These are phyloP conservation scores for Wickerhamia fluorescens DNA, from an alignment of 805 yeast genomes.

Conservation along the genomic window DNA sequence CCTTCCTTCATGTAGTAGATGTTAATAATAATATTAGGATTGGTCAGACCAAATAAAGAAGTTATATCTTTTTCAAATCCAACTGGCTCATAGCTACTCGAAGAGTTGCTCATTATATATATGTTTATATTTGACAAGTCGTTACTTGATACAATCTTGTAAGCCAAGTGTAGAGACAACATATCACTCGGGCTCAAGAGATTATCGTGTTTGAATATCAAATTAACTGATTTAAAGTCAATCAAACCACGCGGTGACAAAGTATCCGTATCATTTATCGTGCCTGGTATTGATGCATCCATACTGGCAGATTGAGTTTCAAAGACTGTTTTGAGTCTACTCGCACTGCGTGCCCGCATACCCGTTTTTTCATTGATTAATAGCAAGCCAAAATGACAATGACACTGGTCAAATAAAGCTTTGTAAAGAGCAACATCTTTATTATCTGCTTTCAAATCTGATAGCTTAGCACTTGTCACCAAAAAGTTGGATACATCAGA, in stretches of 20 bases:
- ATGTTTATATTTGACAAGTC: constrained; percentile 11
- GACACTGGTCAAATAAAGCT: constrained; percentile 19
- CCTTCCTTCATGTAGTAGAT: constrained; percentile 11
- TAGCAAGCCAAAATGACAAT: constrained; percentile 27
- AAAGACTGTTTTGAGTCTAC: not conserved
- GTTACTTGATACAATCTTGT: constrained; percentile 11
- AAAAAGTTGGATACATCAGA: constrained; percentile 19
- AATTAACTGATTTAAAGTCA: constrained; percentile 13
- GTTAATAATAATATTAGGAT: constrained; percentile 7
- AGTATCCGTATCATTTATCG: constrained; percentile 4
- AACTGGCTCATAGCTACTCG: no score
- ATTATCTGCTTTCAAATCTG: constrained; percentile 12
- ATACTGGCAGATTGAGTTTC: not conserved
- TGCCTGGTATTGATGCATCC: not conserved
- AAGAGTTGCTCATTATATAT: constrained; percentile 10
- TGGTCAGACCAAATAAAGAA: constrained; percentile 3
- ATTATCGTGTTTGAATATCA: constrained; percentile 26
- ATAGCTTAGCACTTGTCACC: constrained; percentile 15
- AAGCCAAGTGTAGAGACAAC: constrained; percentile 22
- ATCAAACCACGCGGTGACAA: constrained; percentile 6
- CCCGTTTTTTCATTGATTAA: constrained; percentile 13
- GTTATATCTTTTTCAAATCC: constrained; percentile 7
- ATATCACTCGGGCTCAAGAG: constrained; percentile 27
- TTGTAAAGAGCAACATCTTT: constrained; percentile 17
- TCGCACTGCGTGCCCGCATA: no score